Conservation (phyloP, 2,329 filamentous ascomycete genomes). For the Ascosphaera aggregata region DNA sequence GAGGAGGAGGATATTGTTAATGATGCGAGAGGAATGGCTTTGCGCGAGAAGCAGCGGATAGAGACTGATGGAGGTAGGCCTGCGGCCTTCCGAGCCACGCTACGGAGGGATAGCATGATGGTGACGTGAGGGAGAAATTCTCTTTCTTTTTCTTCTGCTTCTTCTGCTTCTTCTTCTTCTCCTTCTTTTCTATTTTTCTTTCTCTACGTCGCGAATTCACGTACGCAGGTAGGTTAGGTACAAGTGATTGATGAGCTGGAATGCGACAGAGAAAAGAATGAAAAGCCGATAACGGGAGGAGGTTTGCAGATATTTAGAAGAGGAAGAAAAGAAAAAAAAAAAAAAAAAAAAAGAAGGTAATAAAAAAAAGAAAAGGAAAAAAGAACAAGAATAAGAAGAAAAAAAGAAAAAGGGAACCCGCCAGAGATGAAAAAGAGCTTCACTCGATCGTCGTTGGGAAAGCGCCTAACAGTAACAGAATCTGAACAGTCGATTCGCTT, state of each 20-base stretch:
- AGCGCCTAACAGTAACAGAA: too few relatives aligned
- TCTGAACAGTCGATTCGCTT: too few relatives aligned
- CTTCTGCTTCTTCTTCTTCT: constrained; percentile 14
- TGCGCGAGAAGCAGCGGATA: constrained; percentile 15
- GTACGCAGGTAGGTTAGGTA: background rate
- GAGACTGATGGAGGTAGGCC: constrained; percentile 16
- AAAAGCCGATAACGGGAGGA: background rate
- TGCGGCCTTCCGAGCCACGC: constrained; percentile 22
- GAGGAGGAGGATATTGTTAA: constrained; percentile 9
- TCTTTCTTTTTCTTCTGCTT: constrained; percentile 12
- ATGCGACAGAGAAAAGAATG: background rate
- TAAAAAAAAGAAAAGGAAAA: constrained; percentile 1
- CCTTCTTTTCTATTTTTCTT: background rate
- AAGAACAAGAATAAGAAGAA: constrained; percentile 1
- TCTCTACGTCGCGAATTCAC: background rate
- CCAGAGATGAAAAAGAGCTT: too few relatives aligned
- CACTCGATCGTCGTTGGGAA: too few relatives aligned
- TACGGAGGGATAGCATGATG: constrained; percentile 21
- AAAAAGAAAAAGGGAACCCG: too few relatives aligned
- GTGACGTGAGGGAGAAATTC: constrained; percentile 7
- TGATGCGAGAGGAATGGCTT: constrained; percentile 9
- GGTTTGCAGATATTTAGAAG: background rate
- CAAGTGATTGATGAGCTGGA: constrained; percentile 2
- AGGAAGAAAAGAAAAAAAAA: background rate
- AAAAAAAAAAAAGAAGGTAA: background rate